These are phyloP conservation scores for Solanum sitiens DNA, from an alignment of 257 asterid genomes.

Conservation along the genomic window DNA sequence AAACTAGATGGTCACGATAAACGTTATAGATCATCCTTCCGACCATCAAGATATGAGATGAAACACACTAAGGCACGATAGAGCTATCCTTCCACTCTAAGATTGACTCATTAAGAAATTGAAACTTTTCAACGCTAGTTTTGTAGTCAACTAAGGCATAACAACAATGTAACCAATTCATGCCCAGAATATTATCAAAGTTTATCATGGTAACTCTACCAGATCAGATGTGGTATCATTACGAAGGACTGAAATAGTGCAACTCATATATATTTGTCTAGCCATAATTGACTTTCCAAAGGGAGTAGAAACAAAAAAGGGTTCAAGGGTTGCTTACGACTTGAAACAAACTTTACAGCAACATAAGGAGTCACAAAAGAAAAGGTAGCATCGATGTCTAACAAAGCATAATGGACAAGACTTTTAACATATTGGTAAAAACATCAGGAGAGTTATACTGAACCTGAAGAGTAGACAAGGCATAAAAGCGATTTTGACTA, in stretches of 20 bases:
- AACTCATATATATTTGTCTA: no score
- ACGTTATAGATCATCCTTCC: background rate
- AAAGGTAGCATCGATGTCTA: no score
- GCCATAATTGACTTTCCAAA: background rate
- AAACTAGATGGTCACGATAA: background rate
- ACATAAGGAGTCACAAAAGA: no score
- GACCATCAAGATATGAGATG: background rate
- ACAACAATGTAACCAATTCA: background rate
- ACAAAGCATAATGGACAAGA: no score
- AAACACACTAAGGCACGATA: background rate
- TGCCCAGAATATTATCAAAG: background rate
- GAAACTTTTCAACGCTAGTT: background rate
- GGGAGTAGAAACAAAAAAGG: background rate
- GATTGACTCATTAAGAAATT: background rate
- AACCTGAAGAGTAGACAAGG: no score
- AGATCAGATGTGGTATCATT: background rate
- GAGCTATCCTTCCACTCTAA: background rate
- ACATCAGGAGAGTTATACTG: no score
- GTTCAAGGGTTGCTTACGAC: background rate
- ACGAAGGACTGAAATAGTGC: background rate
- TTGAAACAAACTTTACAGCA: no score
- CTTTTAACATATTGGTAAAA: no score
- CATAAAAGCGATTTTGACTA: no score
- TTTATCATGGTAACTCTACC: background rate
- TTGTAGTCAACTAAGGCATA: background rate